Evolutionary conservation across 1,139 yeast genomes (phyloP).

Genomic region (Hyphopichia fennica): DNA sequence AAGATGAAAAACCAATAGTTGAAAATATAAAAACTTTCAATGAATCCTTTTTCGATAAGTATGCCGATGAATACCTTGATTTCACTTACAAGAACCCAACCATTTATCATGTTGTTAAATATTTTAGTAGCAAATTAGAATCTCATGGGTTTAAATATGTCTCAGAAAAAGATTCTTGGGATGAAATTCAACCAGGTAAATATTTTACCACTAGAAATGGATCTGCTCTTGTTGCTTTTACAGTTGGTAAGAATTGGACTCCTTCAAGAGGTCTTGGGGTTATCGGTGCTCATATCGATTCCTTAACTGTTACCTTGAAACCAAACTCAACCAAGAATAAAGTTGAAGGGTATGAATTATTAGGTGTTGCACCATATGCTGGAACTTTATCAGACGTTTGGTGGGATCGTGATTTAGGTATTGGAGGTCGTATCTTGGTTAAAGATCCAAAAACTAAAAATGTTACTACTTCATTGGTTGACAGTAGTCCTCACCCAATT

Average conservation of each 20-base stretch:
- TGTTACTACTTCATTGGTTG: constrained; percentile 45
- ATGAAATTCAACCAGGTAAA: constrained; percentile 38
- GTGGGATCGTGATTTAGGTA: constrained; percentile 69
- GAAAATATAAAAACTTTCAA: background rate
- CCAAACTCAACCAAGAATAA: constrained; percentile 49
- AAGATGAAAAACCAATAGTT: too few species aligned
- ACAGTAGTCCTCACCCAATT: constrained; percentile 62
- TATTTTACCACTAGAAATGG: constrained; percentile 61
- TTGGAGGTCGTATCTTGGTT: constrained; percentile 61
- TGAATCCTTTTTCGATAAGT: constrained; percentile 7
- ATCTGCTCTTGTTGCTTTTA: constrained; percentile 56
- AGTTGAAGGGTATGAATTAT: constrained; percentile 59
- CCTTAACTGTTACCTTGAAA: constrained; percentile 57
- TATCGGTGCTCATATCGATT: constrained; percentile 62
- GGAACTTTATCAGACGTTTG: constrained; percentile 56
- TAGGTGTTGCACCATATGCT: constrained; percentile 69
- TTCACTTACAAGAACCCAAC: constrained; percentile 45
- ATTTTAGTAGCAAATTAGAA: constrained; percentile 25
- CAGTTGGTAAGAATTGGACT: constrained; percentile 57
- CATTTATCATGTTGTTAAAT: constrained; percentile 38
- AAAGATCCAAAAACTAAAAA: constrained; percentile 28
- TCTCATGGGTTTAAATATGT: constrained; percentile 35
- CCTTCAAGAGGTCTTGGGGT: constrained; percentile 58
- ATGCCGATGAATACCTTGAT: constrained; percentile 32
- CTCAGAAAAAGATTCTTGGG: constrained; percentile 53